Conservation (phyloP, 176 grass and related monocot genomes). For the Triticum timopheevii region DNA sequence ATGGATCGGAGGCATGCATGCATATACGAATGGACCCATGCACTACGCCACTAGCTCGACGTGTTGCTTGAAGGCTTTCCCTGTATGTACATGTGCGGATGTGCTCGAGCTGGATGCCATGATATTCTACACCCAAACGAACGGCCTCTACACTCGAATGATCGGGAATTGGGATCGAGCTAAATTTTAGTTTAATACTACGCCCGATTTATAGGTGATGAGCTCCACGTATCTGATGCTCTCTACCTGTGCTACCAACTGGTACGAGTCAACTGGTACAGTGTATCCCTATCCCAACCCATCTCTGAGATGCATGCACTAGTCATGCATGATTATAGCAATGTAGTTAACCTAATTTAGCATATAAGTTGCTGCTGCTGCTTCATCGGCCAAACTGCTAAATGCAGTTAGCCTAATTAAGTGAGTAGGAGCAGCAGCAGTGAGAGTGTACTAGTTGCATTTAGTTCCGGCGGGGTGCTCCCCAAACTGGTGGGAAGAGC, state of each 20-base stretch:
- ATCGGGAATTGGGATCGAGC: not conserved
- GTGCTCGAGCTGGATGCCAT: slow-evolving; percentile 7
- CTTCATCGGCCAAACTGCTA: not conserved
- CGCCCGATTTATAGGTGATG: not conserved
- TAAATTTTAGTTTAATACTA: not conserved
- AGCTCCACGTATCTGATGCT: not conserved
- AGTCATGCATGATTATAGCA: not conserved
- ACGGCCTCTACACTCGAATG: not conserved
- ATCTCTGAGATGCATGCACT: not conserved
- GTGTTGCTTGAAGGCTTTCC: slow-evolving; percentile 15
- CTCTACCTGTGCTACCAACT: slow-evolving; percentile 24
- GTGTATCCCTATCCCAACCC: not conserved
- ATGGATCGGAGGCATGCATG: not conserved
- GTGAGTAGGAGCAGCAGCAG: not conserved
- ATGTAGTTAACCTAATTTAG: not conserved
- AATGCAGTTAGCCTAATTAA: not conserved
- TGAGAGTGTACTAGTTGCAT: too few species aligned
- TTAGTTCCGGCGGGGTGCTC: too few species aligned
- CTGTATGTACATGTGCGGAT: slow-evolving; percentile 34
- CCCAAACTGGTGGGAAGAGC: too few species aligned
- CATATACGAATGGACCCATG: not conserved
- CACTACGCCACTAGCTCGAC: not conserved
- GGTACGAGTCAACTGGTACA: not conserved
- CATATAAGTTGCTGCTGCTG: not conserved
- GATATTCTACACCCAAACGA: not conserved